Base-by-base conservation (phyloP, 1,284 basidiomycete genomes). In the Puccinia horiana region DNA sequence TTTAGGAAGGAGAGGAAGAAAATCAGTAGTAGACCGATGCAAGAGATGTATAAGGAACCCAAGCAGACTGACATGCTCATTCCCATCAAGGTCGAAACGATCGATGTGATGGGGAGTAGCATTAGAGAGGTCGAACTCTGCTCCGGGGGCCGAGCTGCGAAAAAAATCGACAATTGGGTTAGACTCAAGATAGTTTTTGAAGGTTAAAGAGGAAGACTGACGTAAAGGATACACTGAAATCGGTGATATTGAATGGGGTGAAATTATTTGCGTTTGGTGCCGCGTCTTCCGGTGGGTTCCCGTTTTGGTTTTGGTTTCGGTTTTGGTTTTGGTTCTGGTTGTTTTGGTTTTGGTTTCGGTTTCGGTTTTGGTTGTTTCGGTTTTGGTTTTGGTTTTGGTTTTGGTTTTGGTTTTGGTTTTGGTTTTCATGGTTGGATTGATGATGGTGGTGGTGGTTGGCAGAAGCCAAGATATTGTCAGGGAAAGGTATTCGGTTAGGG, bases 151-250 rank as follows among this genome's bases (percentile, higher is more conserved):
- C 63, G 63, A 20, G 63, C 63, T 65, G 37, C 18, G 61, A 23
- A 26, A 20, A 37, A 23, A 42, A 35, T 40, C 40, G 4, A 14
- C 2, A 37, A 58, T 58, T 61, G 18, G 29, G 16, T 47, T n/a
- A n/a, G 29, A 35, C n/a, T 35, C 35, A 4, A 6, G 16, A 1
- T 29, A 16, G 12, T 58, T 63, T 37, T 26, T 63, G 29, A 16
- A 9, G 29, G 20, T 1, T 35, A 6, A 32, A 20, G 35, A 29
- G 18, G 16, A 1, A 32, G 35, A 65, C 63, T 65, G 63, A 65
- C 63, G 63, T 65, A 37, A 65, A 65, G 35, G 63, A 65, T 42
- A 65, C 35, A n/a, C 63, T 65, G 18, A 65, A 65, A 18, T 65
- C 63, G 37, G 63, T 42, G 18, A 65, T 40, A 35, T 65, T 42